Evolutionary conservation across 2,329 filamentous ascomycete genomes (phyloP).

Genomic region (Nigrospora oryzae): DNA sequence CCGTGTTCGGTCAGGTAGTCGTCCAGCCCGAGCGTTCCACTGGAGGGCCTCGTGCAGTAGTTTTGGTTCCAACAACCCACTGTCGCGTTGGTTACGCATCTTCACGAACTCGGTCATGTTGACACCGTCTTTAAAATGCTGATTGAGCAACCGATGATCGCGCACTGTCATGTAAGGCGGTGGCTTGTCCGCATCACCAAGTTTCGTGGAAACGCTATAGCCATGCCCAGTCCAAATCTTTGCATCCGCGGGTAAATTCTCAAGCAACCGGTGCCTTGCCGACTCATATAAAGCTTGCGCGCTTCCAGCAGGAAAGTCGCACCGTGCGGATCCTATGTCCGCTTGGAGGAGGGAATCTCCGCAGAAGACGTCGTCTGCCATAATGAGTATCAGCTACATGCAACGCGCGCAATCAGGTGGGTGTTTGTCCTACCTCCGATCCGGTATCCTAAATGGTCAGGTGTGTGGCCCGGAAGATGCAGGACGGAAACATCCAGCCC

Average conservation of each 20-base stretch:
- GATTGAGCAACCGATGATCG: conserved; percentile 37
- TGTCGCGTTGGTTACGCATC: conserved; percentile 33
- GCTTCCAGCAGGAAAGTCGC: conserved; percentile 45
- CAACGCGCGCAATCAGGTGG: too few species aligned
- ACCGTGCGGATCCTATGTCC: conserved; percentile 30
- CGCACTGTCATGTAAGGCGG: conserved; percentile 33
- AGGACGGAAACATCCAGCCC: conserved; percentile 33
- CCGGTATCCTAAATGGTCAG: conserved; percentile 51
- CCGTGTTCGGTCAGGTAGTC: conserved; percentile 23
- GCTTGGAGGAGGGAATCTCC: conserved; percentile 32
- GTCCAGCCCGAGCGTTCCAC: conserved; percentile 41
- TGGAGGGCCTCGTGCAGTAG: conserved; percentile 43
- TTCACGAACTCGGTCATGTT: conserved; percentile 34
- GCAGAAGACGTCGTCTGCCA: conserved; percentile 28
- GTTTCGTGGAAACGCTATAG: conserved; percentile 29
- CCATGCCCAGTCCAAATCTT: conserved; percentile 48
- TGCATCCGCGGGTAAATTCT: conserved; percentile 27
- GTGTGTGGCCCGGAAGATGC: conserved; percentile 52
- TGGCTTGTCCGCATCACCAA: conserved; percentile 13
- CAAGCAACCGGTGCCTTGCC: conserved; percentile 28
- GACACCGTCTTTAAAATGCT: conserved; percentile 34
- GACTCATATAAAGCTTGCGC: conserved; percentile 34
- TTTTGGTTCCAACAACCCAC: conserved; percentile 30
- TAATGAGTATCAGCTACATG: too few species aligned
- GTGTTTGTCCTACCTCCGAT: conserved; percentile 30